Evolutionary conservation across 176 grass and related monocot genomes (phyloP).

Genomic region (Carex littledalei): DNA sequence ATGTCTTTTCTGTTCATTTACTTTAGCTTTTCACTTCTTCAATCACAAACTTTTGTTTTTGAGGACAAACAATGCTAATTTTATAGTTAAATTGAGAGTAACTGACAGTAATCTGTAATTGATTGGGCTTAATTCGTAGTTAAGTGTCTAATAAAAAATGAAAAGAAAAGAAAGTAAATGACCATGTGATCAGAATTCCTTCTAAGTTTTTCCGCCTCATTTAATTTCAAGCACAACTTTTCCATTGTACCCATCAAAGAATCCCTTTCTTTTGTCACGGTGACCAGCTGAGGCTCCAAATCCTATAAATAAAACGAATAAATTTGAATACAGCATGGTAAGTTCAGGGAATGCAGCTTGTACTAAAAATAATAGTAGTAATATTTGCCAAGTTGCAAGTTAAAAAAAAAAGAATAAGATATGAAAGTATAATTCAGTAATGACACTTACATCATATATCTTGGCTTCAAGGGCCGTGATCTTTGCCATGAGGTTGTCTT

Average conservation of each 20-base stretch:
- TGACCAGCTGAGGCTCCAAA: slow-evolving; percentile 39
- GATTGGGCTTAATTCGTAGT: background rate
- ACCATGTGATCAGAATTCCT: slow-evolving; percentile 48
- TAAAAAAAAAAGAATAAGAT: background rate
- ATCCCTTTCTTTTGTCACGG: slow-evolving; percentile 46
- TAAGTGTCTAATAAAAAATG: background rate
- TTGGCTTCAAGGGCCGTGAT: background rate
- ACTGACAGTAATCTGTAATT: background rate
- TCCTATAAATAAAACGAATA: slow-evolving; percentile 35
- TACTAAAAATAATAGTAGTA: background rate
- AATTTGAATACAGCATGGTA: background rate
- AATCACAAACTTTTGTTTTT: background rate
- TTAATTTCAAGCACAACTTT: slow-evolving; percentile 31
- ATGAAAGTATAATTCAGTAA: background rate
- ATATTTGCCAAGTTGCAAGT: background rate
- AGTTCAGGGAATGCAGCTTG: background rate
- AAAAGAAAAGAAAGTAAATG: background rate
- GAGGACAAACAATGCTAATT: background rate
- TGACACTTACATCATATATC: background rate
- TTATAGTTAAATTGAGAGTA: background rate
- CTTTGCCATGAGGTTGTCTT: background rate
- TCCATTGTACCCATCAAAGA: slow-evolving; percentile 40
- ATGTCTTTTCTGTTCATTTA: background rate
- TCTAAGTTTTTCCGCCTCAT: slow-evolving; percentile 44
- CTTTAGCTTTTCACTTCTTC: background rate